phyloP scores from a whole-genome alignment of 2,329 filamentous ascomycete genomes.

The Trichophyton schoenleinii region DNA sequence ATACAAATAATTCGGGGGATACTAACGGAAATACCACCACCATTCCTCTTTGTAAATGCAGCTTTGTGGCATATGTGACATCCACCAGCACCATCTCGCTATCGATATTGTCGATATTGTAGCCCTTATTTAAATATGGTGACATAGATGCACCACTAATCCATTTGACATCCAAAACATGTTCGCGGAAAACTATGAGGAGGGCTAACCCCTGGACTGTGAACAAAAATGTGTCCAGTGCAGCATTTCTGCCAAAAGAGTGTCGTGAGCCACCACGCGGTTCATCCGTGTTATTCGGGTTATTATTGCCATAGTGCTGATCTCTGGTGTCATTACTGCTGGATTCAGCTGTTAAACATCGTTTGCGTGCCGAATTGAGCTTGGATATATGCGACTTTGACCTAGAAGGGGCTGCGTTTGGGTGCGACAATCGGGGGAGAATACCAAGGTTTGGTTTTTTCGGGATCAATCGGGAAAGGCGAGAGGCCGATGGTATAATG shows the following conservation, averaged over 20 bases:
- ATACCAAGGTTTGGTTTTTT: neutral
- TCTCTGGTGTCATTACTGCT: neutral
- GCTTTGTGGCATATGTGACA: constrained; percentile 30
- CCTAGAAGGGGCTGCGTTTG: neutral
- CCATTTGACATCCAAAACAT: constrained; percentile 31
- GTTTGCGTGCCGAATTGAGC: neutral
- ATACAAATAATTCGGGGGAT: neutral
- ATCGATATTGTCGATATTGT: constrained; percentile 32
- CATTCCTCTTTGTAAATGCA: constrained; percentile 56
- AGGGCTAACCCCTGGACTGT: neutral
- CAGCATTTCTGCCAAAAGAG: neutral
- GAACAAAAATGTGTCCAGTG: neutral
- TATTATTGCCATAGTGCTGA: neutral
- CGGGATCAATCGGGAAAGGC: neutral
- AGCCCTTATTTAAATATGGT: constrained; percentile 59
- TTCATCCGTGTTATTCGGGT: neutral
- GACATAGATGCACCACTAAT: constrained; percentile 54
- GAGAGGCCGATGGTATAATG: neutral
- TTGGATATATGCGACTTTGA: neutral
- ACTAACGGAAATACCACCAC: constrained; percentile 50
- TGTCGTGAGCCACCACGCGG: neutral
- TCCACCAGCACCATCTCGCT: constrained; percentile 34
- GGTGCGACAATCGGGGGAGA: neutral
- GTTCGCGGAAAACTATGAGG: constrained; percentile 24
- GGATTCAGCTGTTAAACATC: neutral